Percentiles rank a stretch among this genome's conserved stretches.
phyloP scores from a whole-genome alignment of 805 yeast species.

The Candida saitoana region DNA sequence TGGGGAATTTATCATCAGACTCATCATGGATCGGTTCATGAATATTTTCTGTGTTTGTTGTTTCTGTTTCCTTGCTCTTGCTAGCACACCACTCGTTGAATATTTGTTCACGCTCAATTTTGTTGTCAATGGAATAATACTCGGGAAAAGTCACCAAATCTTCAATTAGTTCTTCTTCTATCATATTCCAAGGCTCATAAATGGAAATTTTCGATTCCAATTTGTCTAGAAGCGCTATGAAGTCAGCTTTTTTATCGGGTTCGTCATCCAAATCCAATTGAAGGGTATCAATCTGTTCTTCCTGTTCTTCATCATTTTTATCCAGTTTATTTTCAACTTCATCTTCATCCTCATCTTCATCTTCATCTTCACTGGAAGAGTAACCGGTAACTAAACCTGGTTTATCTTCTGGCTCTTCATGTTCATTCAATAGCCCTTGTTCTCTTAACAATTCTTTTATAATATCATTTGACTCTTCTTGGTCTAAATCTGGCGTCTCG shows the following conservation, averaged over 20 bases:
- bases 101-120: conserved; percentile 16
- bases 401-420: conserved; percentile 4
- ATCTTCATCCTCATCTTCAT: conserved; percentile 12
- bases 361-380: conserved; percentile 22
- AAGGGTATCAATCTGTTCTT: conserved; percentile 9
- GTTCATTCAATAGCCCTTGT: conserved; percentile 15
- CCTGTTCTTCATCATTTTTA: conserved; percentile 6
- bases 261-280: conserved; percentile 14
- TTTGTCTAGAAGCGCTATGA: conserved; percentile 22
- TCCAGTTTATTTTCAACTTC: conserved; percentile 6
- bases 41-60: conserved; percentile 4
- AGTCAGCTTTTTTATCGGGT: conserved; percentile 11
- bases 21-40: conserved; percentile 1
- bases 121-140: conserved; percentile 21
- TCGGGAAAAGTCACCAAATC: conserved; percentile 26
- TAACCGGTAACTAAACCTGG: conserved; percentile 16
- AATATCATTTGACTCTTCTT: conserved; percentile 10
- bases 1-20: conserved; percentile 14
- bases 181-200: conserved; percentile 36
- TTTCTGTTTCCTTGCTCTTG: conserved; percentile 1
- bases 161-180: conserved; percentile 31
- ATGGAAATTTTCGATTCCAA: conserved; percentile 22
- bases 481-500: conserved; percentile 2
- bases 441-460: conserved; percentile 15
- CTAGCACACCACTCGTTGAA: conserved; percentile 24